Evolutionary conservation across 176 grass and related monocot species (phyloP).

Genomic region (Hordeum marinum): DNA sequence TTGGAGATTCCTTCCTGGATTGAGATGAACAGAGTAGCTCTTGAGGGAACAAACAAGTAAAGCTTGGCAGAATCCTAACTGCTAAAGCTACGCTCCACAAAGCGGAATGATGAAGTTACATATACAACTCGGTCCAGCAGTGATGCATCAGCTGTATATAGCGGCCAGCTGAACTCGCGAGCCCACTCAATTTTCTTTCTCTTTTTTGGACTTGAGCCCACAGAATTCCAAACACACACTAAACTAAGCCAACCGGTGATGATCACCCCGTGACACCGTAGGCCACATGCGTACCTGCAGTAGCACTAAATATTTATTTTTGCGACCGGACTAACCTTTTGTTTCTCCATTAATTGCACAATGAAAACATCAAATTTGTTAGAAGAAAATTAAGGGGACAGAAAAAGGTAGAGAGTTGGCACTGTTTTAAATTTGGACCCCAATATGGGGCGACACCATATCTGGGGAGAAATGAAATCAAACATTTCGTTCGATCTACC

Average conservation of each 20-base stretch:
- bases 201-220: background rate
- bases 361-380: too few relatives aligned
- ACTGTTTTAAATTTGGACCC: too few relatives aligned
- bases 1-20: background rate
- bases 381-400: too few relatives aligned
- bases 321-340: too few relatives aligned
- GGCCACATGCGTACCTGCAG: too few relatives aligned
- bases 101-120: conserved; percentile 23
- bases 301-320: too few relatives aligned
- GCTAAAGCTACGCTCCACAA: conserved; percentile 28
- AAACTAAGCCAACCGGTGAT: too few relatives aligned
- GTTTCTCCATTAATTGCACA: too few relatives aligned
- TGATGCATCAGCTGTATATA: background rate
- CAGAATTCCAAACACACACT: background rate
- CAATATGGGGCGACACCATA: too few relatives aligned
- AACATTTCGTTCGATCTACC: too few relatives aligned
- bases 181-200: background rate
- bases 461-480: too few relatives aligned
- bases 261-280: too few relatives aligned
- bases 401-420: background rate
- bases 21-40: background rate
- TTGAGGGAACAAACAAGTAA: background rate
- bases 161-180: background rate
- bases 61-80: conserved; percentile 18
- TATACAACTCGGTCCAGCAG: background rate